phyloP scores from a whole-genome alignment of 352 stramenopile genomes.

The Phytophthora crassamura region DNA sequence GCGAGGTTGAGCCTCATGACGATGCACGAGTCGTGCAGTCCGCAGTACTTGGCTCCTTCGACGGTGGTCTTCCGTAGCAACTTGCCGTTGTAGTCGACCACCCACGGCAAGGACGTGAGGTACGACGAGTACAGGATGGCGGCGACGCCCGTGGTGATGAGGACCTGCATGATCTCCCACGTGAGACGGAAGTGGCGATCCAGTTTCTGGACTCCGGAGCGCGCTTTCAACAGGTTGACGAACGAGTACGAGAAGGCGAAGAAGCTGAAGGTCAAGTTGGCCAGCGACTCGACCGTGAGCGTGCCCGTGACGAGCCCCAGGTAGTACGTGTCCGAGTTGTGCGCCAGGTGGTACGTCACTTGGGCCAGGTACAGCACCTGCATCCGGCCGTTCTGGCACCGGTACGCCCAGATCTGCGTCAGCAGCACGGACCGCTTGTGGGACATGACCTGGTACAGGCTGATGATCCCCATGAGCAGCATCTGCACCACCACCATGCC shows the following conservation, averaged over 20 bases:
- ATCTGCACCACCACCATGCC: slow-evolving; percentile 39
- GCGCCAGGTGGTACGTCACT: slow-evolving; percentile 31
- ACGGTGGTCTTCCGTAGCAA: slow-evolving; percentile 39
- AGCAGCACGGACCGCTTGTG: slow-evolving; percentile 38
- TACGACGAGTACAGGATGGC: slow-evolving; percentile 15
- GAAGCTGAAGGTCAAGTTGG: slow-evolving; percentile 35
- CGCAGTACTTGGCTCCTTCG: slow-evolving; percentile 31
- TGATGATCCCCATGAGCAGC: too few species aligned
- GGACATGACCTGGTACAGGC: too few species aligned
- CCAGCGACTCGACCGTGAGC: slow-evolving; percentile 25
- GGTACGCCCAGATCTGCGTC: slow-evolving; percentile 44
- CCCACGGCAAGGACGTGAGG: slow-evolving; percentile 18
- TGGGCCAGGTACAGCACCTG: slow-evolving; percentile 34
- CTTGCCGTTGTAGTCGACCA: slow-evolving; percentile 36
- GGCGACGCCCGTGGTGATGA: slow-evolving; percentile 19
- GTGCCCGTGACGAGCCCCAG: slow-evolving; percentile 35
- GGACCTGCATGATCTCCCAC: slow-evolving; percentile 37
- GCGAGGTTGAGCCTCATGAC: slow-evolving; percentile 31
- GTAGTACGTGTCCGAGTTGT: slow-evolving; percentile 37
- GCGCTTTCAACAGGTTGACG: slow-evolving; percentile 34
- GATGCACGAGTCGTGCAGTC: slow-evolving; percentile 37
- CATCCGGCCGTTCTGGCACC: slow-evolving; percentile 35
- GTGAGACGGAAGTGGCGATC: slow-evolving; percentile 36
- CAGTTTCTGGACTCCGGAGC: slow-evolving; percentile 27
- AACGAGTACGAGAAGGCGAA: slow-evolving; percentile 42